Evolutionary conservation across 2,329 filamentous ascomycete species (phyloP).

Genomic region (Botrytis porri): DNA sequence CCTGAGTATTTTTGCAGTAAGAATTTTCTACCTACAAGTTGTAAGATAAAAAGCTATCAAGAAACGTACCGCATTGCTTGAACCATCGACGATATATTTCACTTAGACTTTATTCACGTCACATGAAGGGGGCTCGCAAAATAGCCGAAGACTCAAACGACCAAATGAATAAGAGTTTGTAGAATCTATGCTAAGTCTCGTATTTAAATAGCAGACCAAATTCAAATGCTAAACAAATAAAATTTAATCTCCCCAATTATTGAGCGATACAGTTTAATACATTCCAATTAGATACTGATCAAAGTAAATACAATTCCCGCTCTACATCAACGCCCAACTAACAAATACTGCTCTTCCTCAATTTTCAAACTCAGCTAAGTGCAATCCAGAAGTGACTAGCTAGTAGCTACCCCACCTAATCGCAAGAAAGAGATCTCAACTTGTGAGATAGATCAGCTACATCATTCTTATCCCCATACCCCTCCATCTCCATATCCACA

Average conservation of each 20-base stretch:
- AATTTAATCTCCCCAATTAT: rapidly evolving
- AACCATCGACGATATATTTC: neutral
- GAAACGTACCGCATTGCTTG: neutral
- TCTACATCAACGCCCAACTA: neutral
- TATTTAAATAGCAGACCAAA: neutral
- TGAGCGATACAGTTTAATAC: rapidly evolving
- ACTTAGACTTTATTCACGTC: neutral
- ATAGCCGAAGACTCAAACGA: neutral
- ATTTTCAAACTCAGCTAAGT: neutral
- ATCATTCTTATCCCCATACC: neutral
- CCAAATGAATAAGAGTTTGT: neutral
- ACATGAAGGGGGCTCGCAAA: neutral
- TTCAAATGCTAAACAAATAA: rapidly evolving
- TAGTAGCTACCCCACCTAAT: neutral
- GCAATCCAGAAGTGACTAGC: neutral
- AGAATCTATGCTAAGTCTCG: neutral
- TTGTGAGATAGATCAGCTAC: neutral
- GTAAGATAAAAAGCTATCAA: too few species aligned
- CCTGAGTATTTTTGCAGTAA: too few species aligned
- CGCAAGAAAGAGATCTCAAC: neutral
- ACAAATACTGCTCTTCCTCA: neutral
- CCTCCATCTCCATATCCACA: neutral
- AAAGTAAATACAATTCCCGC: neutral
- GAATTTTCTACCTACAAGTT: rapidly evolving
- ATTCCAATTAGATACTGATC: neutral